Conservation (phyloP, 2,329 filamentous ascomycete species). For the Fusarium sp. region DNA sequence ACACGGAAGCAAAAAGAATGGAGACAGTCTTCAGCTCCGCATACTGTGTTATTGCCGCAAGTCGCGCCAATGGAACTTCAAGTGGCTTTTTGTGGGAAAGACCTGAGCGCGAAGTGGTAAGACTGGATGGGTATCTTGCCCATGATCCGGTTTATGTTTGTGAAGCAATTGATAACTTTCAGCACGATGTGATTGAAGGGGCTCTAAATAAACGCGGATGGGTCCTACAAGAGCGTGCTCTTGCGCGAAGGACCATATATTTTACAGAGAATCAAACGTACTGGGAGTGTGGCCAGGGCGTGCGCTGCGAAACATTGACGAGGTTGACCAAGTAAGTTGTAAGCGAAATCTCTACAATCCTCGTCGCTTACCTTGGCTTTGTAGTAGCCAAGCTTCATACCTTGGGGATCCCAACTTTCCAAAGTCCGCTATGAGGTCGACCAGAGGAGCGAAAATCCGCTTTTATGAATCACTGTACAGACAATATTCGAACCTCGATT, state of each 20-base stretch:
- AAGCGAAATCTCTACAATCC: accelerated
- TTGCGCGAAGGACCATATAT: slow-evolving; percentile 35
- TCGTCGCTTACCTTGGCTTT: background rate
- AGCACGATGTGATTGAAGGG: slow-evolving; percentile 29
- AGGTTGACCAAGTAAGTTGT: slow-evolving; percentile 33
- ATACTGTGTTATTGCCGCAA: background rate
- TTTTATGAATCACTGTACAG: slow-evolving; percentile 36
- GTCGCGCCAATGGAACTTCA: background rate
- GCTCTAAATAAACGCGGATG: slow-evolving; percentile 15
- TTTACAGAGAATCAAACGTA: slow-evolving; percentile 36
- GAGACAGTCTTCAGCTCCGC: background rate
- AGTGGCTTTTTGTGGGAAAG: slow-evolving; percentile 10
- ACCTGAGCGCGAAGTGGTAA: background rate
- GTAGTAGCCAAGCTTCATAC: slow-evolving; percentile 26
- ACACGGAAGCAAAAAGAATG: slow-evolving; percentile 1
- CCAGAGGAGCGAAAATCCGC: slow-evolving; percentile 28
- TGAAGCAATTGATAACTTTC: slow-evolving; percentile 33
- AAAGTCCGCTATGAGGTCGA: background rate
- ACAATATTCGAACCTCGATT: slow-evolving; percentile 30
- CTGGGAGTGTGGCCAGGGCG: slow-evolving; percentile 36
- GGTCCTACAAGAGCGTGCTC: slow-evolving; percentile 25
- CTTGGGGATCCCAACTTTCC: slow-evolving; percentile 42
- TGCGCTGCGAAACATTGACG: slow-evolving; percentile 32
- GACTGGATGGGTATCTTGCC: background rate
- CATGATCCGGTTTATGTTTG: slow-evolving; percentile 16